These are phyloP conservation scores for Sextonia rubra DNA, from an alignment of 164 flowering plant genomes.

Conservation along the genomic window DNA sequence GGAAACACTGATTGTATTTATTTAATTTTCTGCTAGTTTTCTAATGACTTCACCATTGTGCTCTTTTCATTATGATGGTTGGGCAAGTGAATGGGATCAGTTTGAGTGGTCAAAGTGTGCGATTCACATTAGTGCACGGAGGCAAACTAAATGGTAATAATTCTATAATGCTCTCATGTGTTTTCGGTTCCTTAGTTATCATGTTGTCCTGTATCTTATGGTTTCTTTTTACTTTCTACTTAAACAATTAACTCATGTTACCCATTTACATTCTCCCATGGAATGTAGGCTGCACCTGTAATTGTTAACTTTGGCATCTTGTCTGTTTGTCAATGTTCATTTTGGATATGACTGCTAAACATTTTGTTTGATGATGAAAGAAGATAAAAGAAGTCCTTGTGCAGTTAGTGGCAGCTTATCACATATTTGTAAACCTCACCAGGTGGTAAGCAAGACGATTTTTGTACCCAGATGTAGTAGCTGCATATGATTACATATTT, in stretches of 20 bases:
- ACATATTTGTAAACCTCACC: neutral
- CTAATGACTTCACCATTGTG: constrained; percentile 73
- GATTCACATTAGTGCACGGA: constrained; percentile 73
- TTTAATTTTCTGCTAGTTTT: constrained; percentile 48
- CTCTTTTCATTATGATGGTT: constrained; percentile 98
- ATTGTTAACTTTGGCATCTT: neutral
- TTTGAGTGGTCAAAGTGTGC: constrained; percentile 93
- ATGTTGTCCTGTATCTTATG: neutral
- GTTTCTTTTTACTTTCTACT: neutral
- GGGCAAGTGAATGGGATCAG: constrained; percentile 85
- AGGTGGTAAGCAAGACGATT: constrained; percentile 99
- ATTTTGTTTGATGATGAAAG: neutral
- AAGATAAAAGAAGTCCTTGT: neutral
- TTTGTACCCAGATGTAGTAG: constrained; percentile 89
- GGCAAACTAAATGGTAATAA: constrained; percentile 88
- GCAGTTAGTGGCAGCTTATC: neutral
- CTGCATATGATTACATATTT: constrained; percentile 94
- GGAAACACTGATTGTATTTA: neutral
- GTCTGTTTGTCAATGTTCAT: no score
- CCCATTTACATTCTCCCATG: neutral
- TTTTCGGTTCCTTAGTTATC: neutral
- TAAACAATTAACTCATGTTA: neutral
- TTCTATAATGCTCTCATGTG: neutral
- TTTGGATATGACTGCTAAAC: neutral
- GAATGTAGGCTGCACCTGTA: neutral